phyloP scores from a whole-genome alignment of 225 moss, liverwort and hornwort genomes.

The Physcomitrium patens region DNA sequence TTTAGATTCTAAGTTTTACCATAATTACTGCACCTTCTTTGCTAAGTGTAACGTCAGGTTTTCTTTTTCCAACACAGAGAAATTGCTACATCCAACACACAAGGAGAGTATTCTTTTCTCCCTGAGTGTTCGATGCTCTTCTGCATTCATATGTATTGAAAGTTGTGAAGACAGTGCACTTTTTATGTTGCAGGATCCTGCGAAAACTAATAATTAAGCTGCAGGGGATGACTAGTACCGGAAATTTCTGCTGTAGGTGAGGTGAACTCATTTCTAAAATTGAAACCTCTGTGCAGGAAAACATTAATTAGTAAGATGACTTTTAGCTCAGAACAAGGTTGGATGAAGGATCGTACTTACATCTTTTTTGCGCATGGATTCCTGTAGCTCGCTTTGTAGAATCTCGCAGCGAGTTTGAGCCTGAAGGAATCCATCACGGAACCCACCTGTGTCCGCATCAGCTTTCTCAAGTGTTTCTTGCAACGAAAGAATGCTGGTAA shows the following conservation, averaged over 20 bases:
- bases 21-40: slow-evolving; percentile 27
- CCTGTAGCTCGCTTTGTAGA: slow-evolving; percentile 51
- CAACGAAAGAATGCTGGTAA: slow-evolving; percentile 52
- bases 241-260: background rate
- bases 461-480: slow-evolving; percentile 55
- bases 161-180: background rate
- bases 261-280: background rate
- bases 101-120: slow-evolving; percentile 1
- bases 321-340: background rate
- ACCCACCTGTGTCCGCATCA: slow-evolving; percentile 42
- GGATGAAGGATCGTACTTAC: slow-evolving; percentile 4
- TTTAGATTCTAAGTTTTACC: slow-evolving; percentile 11
- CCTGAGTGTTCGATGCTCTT: background rate
- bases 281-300: background rate
- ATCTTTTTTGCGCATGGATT: slow-evolving; percentile 41
- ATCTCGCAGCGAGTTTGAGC: slow-evolving; percentile 60
- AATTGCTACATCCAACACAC: slow-evolving; percentile 2
- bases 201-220: background rate
- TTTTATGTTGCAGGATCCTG: background rate
- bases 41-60: slow-evolving; percentile 32
- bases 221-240: background rate
- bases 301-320: background rate
- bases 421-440: slow-evolving; percentile 44
- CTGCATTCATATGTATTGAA: background rate
- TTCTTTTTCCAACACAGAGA: slow-evolving; percentile 10